Base-by-base conservation (phyloP, 345 rosid species). In the Hirschfeldia incana region DNA sequence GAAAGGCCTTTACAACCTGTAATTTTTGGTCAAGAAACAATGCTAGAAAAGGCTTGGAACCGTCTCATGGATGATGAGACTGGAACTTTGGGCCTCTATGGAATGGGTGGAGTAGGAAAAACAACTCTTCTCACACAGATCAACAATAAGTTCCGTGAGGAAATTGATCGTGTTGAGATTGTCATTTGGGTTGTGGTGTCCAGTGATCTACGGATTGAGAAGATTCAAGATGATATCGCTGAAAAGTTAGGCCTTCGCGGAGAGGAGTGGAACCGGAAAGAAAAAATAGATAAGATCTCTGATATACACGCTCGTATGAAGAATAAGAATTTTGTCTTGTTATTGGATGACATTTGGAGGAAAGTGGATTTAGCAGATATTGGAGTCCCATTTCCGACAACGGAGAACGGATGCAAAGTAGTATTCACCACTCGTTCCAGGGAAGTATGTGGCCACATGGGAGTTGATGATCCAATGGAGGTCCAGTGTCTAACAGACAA, bases 81-180 rank as follows among this genome's bases (percentile, higher is more conserved):
- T 0, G 9, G 46, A 10, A 51, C 44, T 0, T 13, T 83, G 11
- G 85, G 85, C 4, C 51, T 83, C 0, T 71, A 49, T 13, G 84
- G 82, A 5, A 51, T 72, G 70, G 78, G 78, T 0, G 76, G 81
- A 13, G 84, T 77, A 13, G 84, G 84, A 8, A 82, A 78, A 51
- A 70, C 82, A 15, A 82, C 85, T 27, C 74, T 78, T 27, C 77
- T 78, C 11, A 32, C 30, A 1, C 71, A 66, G 10, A 75, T 83
- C 68, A 70, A 75, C 34, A 75, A 83, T 8, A 75, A 17, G 68
- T 28, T 71, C n/a, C n/a, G n/a, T n/a, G 59, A 15, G 3, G 59
- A 53, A 3, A 6, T 53, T 59, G 34, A 7, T 61, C 6, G 68
- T 0, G 39, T 78, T 66, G 36, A 71, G 3, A 2, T 29, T 7